Evolutionary conservation across 2,329 filamentous ascomycete genomes (phyloP).

Genomic region (Colletotrichum tropicale): DNA sequence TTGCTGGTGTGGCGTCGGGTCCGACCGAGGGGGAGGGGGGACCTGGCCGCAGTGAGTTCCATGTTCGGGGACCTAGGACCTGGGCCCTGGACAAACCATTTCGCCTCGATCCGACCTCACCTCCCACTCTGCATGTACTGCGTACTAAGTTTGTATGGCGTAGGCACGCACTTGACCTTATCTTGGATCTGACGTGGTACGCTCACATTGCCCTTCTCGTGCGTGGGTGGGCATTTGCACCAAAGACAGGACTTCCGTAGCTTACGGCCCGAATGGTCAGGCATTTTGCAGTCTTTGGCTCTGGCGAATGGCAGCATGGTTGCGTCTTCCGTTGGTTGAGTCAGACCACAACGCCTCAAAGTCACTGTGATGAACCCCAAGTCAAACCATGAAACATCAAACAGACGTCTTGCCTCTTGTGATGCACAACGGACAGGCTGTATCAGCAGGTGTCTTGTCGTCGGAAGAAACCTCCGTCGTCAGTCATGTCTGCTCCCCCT

Average conservation of each 20-base stretch:
- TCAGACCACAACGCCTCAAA: not conserved
- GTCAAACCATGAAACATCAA: not conserved
- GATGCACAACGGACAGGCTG: not conserved
- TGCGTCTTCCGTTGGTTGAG: not conserved
- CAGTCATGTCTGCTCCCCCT: not conserved
- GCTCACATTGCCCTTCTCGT: not conserved
- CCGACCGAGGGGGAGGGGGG: not conserved
- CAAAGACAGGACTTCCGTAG: not conserved
- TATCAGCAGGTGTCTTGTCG: not conserved
- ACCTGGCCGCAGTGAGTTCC: not conserved
- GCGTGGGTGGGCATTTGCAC: not conserved
- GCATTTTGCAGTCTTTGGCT: not conserved
- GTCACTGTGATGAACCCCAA: not conserved
- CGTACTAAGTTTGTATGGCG: not conserved
- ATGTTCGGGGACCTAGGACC: not conserved
- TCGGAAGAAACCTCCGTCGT: not conserved
- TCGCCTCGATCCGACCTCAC: constrained; percentile 1
- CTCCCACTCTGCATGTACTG: not conserved
- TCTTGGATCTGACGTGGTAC: not conserved
- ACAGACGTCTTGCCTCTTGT: not conserved
- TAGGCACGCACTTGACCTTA: not conserved
- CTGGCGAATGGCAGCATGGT: not conserved
- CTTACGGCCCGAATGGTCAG: not conserved
- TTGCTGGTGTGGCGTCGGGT: not conserved
- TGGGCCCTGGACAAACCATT: not conserved